These are phyloP conservation scores for Darksidea phi DNA, from an alignment of 495 filamentous ascomycete species.

Conservation along the genomic window DNA sequence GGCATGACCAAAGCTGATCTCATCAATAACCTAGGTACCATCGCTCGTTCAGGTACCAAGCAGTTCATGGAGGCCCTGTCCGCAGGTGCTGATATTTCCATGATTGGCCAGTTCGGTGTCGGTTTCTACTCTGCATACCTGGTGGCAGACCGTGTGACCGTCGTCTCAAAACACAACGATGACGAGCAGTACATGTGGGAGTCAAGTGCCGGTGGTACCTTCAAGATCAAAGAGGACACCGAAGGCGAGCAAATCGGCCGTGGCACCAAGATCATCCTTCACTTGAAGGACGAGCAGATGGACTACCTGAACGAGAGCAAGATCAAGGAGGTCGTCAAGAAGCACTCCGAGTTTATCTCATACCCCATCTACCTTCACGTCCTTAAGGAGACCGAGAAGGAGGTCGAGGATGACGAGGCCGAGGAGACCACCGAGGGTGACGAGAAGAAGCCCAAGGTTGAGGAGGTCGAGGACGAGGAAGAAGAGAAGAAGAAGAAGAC, in stretches of 20 bases:
- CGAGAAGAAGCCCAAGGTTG: slow-evolving; percentile 81
- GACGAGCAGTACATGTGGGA: slow-evolving; percentile 99
- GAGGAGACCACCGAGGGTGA: slow-evolving; percentile 65
- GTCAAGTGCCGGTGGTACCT: slow-evolving; percentile 94
- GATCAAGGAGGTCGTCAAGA: slow-evolving; percentile 99
- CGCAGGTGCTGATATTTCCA: slow-evolving; percentile 98
- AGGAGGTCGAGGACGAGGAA: slow-evolving; percentile 79
- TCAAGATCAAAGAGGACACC: slow-evolving; percentile 87
- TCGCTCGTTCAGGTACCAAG: slow-evolving; percentile 98
- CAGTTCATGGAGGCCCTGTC: slow-evolving; percentile 99
- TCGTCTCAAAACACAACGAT: slow-evolving; percentile 98
- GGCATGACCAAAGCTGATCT: slow-evolving; percentile 99
- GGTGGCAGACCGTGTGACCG: slow-evolving; percentile 92
- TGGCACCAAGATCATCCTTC: slow-evolving; percentile 95
- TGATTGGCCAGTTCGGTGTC: slow-evolving; percentile 99
- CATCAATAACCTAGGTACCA: slow-evolving; percentile 99
- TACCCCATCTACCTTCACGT: slow-evolving; percentile 99
- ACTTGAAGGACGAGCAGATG: slow-evolving; percentile 98
- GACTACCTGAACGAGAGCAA: slow-evolving; percentile 98
- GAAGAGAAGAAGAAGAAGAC: slow-evolving; percentile 92
- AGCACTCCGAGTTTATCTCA: slow-evolving; percentile 99
- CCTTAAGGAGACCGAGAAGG: slow-evolving; percentile 96
- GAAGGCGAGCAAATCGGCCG: slow-evolving; percentile 88
- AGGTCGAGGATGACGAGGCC: slow-evolving; percentile 96
- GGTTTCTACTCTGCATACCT: slow-evolving; percentile 99